These are phyloP conservation scores for Monascus ruber DNA, from an alignment of 2,329 filamentous ascomycete genomes.

Conservation along the genomic window DNA sequence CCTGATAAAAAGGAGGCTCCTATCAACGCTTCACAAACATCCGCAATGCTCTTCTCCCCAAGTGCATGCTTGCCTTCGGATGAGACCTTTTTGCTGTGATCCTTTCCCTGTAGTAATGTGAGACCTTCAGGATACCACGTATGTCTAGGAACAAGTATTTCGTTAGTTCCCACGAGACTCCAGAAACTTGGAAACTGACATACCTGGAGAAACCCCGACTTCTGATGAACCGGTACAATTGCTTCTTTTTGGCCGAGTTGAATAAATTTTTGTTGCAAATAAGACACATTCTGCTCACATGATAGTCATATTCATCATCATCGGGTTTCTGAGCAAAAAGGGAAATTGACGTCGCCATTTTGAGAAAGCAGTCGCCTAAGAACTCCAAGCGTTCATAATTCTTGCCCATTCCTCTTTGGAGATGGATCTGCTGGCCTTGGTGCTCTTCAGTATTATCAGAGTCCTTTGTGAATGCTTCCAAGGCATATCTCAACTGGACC, in stretches of 20 bases:
- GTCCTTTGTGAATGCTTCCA: constrained; percentile 89
- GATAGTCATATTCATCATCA: constrained; percentile 73
- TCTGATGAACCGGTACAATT: constrained; percentile 63
- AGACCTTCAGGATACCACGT: constrained; percentile 82
- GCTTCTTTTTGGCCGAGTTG: constrained; percentile 57
- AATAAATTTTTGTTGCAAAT: constrained; percentile 88
- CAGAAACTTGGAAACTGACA: constrained; percentile 2
- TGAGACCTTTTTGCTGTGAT: constrained; percentile 37
- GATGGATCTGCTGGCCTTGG: constrained; percentile 54
- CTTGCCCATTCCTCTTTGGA: constrained; percentile 75
- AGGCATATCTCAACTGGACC: constrained; percentile 56
- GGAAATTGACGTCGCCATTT: constrained; percentile 88
- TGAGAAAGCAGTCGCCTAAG: constrained; percentile 84
- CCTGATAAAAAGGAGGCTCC: constrained; percentile 62
- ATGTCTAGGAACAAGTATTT: constrained; percentile 35
- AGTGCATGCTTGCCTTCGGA: constrained; percentile 49
- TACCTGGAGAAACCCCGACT: constrained; percentile 68
- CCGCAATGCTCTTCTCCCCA: constrained; percentile 81
- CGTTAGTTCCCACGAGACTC: too few relatives aligned
- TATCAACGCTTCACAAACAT: constrained; percentile 89
- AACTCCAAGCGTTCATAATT: constrained; percentile 96
- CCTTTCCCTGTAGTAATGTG: constrained; percentile 61
- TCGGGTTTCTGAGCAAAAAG: constrained; percentile 66
- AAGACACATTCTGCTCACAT: constrained; percentile 81
- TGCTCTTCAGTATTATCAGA: constrained; percentile 73